A percentile compares a stretch with the other conserved stretches of the same genome.
phyloP scores from a whole-genome alignment of 2,329 filamentous ascomycete species.

The Ophiostoma piceae region DNA sequence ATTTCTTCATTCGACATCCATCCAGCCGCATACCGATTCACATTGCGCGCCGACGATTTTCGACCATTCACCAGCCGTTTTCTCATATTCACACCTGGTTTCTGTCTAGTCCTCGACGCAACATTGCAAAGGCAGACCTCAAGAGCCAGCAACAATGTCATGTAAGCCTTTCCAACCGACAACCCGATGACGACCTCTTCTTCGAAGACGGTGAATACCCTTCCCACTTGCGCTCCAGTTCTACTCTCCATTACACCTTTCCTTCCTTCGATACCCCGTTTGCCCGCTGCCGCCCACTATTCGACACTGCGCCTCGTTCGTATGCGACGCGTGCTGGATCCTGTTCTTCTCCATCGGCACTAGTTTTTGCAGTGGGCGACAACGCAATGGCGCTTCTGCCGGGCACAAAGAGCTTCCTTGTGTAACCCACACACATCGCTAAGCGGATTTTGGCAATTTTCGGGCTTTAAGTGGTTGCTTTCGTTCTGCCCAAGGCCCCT shows the following conservation, averaged over 20 bases:
- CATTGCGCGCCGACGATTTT: not conserved
- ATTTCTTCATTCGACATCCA: not conserved
- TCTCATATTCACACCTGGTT: not conserved
- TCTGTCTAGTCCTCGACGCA: not conserved
- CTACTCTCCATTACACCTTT: not conserved
- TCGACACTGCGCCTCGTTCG: not conserved
- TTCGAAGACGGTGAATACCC: too few relatives aligned
- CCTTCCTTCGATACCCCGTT: not conserved
- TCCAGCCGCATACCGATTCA: not conserved
- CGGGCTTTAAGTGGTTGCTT: not conserved
- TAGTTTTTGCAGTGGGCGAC: constrained; percentile 2
- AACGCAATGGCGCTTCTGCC: not conserved
- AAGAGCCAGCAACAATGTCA: constrained; percentile 1
- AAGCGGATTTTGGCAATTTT: not conserved
- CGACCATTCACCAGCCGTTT: not conserved
- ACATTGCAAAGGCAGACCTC: not conserved
- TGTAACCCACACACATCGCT: not conserved
- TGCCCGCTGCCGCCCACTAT: not conserved
- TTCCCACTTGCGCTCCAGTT: not conserved
- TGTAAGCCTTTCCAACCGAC: not conserved
- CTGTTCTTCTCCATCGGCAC: not conserved
- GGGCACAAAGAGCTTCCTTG: not conserved
- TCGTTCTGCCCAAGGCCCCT: not conserved
- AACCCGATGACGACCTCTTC: not conserved
- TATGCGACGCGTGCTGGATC: not conserved